These are phyloP conservation scores for Fusarium lateritium DNA, from an alignment of 2,329 filamentous ascomycete species.

Conservation along the genomic window DNA sequence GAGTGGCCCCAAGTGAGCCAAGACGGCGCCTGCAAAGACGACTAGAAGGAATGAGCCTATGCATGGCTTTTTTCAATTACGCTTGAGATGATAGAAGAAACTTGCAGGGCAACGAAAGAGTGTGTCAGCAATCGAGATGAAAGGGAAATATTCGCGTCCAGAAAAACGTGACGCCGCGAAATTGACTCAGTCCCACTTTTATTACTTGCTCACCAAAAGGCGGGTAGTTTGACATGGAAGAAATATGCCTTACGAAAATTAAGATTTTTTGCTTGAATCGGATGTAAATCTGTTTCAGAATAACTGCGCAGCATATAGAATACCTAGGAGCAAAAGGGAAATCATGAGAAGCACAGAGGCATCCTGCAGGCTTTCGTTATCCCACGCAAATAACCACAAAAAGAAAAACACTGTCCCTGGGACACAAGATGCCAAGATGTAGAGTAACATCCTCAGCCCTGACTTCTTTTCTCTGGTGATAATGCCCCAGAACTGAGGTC, in stretches of 20 bases:
- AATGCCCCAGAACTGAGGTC: background rate
- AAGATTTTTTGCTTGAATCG: too few relatives aligned
- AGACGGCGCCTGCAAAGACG: background rate
- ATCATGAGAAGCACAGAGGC: background rate
- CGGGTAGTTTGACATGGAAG: too few relatives aligned
- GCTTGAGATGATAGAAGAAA: background rate
- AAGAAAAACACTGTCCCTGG: background rate
- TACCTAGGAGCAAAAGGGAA: too few relatives aligned
- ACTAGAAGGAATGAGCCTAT: fast-evolving
- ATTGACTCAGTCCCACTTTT: conserved; percentile 35
- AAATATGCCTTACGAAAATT: too few relatives aligned
- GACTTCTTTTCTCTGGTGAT: background rate
- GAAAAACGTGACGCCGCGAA: conserved; percentile 6
- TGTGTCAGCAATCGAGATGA: too few relatives aligned
- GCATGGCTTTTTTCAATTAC: background rate
- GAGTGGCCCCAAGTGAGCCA: background rate
- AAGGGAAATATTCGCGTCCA: too few relatives aligned
- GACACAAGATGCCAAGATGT: background rate
- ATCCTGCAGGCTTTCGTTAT: background rate
- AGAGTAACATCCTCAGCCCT: background rate
- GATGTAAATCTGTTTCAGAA: too few relatives aligned
- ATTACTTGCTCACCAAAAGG: background rate
- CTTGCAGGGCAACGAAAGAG: background rate
- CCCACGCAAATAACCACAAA: background rate
- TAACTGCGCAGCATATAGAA: too few relatives aligned